Evolutionary conservation across 2,329 filamentous ascomycete genomes (phyloP).

Genomic region (Byssothecium circinans): DNA sequence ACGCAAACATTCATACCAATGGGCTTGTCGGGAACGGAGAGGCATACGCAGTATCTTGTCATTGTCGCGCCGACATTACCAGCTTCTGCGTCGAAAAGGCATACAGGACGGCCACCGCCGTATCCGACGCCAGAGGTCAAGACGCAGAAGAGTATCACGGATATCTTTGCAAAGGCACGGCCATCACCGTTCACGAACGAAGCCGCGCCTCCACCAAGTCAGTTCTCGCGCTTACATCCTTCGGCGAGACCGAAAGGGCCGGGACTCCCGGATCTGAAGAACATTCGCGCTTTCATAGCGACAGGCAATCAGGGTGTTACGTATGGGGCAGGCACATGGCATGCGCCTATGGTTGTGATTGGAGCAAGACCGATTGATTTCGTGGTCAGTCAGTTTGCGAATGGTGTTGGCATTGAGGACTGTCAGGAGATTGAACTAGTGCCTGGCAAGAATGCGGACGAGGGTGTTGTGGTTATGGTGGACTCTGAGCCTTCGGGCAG

Average conservation of each 20-base stretch:
- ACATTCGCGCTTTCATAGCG: slow-evolving; percentile 77
- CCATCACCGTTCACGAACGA: slow-evolving; percentile 56
- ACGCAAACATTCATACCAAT: slow-evolving; percentile 91
- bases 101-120: slow-evolving; percentile 37
- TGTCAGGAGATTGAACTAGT: slow-evolving; percentile 73
- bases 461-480: slow-evolving; percentile 39
- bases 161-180: slow-evolving; percentile 47
- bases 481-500: slow-evolving; percentile 36
- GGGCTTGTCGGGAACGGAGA: slow-evolving; percentile 54
- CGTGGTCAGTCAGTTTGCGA: slow-evolving; percentile 80
- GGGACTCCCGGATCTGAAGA: slow-evolving; percentile 71
- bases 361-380: slow-evolving; percentile 75
- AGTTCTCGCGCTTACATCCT: slow-evolving; percentile 31
- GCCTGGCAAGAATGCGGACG: slow-evolving; percentile 27
- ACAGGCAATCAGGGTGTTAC: slow-evolving; percentile 81
- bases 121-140: slow-evolving; percentile 46
- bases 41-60: slow-evolving; percentile 68
- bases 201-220: slow-evolving; percentile 40
- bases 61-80: slow-evolving; percentile 81
- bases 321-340: slow-evolving; percentile 90
- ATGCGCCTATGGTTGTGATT: slow-evolving; percentile 92
- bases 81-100: slow-evolving; percentile 38
- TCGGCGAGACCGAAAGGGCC: slow-evolving; percentile 47
- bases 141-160: slow-evolving; percentile 32
- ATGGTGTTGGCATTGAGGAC: slow-evolving; percentile 79